These are phyloP conservation scores for Amanita rubescens DNA, from an alignment of 768 basidiomycete species.

Conservation along the genomic window DNA sequence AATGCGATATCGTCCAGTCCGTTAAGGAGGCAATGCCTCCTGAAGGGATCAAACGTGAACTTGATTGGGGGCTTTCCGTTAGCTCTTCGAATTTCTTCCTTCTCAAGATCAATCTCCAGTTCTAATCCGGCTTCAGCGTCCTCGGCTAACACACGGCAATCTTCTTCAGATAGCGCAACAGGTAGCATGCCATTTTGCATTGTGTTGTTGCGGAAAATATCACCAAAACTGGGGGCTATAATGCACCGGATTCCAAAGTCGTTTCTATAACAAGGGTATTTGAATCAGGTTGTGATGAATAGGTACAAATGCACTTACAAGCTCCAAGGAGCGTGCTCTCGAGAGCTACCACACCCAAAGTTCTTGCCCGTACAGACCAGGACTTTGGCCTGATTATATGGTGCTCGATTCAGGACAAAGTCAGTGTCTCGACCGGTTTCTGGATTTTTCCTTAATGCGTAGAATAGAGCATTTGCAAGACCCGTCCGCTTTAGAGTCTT, in stretches of 20 bases:
- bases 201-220: constrained; percentile 84
- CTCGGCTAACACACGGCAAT: constrained; percentile 63
- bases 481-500: constrained; percentile 90
- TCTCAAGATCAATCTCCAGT: constrained; percentile 80
- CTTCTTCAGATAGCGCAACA: constrained; percentile 57
- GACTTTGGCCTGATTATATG: constrained; percentile 69
- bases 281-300: background rate
- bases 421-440: constrained; percentile 75
- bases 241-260: constrained; percentile 89
- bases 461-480: constrained; percentile 77
- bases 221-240: constrained; percentile 85
- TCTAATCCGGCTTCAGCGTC: constrained; percentile 74
- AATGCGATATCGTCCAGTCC: constrained; percentile 95
- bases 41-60: constrained; percentile 86
- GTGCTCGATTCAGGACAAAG: constrained; percentile 77
- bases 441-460: constrained; percentile 69
- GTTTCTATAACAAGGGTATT: constrained; percentile 35
- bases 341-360: constrained; percentile 87
- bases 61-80: constrained; percentile 67
- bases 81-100: constrained; percentile 63
- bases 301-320: constrained; percentile 41
- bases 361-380: constrained; percentile 81
- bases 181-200: constrained; percentile 96
- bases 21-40: constrained; percentile 89
- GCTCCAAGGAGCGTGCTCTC: constrained; percentile 89